Conservation (phyloP, 1,284 basidiomycete genomes). For the Sutorius eximius region DNA sequence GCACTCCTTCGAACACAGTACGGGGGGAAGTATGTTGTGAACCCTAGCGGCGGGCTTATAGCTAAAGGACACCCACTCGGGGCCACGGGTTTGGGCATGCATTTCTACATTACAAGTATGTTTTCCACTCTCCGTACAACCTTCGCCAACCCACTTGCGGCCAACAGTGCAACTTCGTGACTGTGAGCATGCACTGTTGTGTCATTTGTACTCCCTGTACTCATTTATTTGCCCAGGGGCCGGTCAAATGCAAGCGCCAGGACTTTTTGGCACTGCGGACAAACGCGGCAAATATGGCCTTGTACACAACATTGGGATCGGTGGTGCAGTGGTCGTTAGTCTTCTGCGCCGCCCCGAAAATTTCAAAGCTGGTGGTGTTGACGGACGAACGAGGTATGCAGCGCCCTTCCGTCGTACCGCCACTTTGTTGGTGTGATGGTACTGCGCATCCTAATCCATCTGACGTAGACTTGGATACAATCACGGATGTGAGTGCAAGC, state of each 20-base stretch:
- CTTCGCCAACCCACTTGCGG: neutral
- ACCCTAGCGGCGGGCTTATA: conserved; percentile 84
- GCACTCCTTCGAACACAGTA: conserved; percentile 44
- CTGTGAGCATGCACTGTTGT: conserved; percentile 44
- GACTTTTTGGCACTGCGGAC: conserved; percentile 66
- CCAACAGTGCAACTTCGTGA: conserved; percentile 68
- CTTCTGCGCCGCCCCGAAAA: conserved; percentile 74
- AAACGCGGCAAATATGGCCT: conserved; percentile 76
- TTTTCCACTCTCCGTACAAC: conserved; percentile 18
- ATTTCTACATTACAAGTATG: conserved; percentile 82
- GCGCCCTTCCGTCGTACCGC: neutral
- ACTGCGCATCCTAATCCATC: neutral
- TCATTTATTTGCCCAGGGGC: conserved; percentile 52
- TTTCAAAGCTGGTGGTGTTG: conserved; percentile 57
- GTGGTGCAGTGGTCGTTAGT: conserved; percentile 76
- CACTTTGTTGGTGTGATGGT: no score
- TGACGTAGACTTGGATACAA: conserved; percentile 71
- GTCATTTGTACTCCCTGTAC: neutral
- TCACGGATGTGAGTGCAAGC: conserved; percentile 67
- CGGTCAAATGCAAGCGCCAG: conserved; percentile 78
- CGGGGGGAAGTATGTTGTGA: conserved; percentile 85
- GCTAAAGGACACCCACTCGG: conserved; percentile 86
- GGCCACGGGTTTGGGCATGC: conserved; percentile 87
- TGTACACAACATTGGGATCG: conserved; percentile 83
- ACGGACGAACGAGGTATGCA: conserved; percentile 64